Base-by-base conservation (phyloP, 2,329 filamentous ascomycete genomes). In the Nigrograna mackinnonii region DNA sequence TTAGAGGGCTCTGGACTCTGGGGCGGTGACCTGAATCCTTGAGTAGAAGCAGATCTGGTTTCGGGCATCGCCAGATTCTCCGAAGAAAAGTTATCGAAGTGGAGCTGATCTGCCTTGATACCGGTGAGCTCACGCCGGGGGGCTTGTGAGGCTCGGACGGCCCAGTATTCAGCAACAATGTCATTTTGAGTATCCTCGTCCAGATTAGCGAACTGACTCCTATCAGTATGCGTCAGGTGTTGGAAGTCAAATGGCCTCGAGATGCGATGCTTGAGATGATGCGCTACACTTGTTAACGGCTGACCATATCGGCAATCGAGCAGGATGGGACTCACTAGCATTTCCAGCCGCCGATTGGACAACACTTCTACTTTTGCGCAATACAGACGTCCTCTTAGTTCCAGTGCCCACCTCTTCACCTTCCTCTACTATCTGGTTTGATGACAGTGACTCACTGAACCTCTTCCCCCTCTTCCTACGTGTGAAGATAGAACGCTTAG, bases 201-300 rank as follows among this genome's bases (percentile, higher is more conserved):
- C 16, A 84, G 64, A 4, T 69, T 69, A 22, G 77, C 72, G 42
- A 83, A 74, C 42, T 84, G 77, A 18, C 75, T 64, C 18, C 77
- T 75, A 42, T 76, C 75, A 20, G 80, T 81, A 56, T 85, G 81
- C 24, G 79, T 80, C 39, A 85, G 64, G 55, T 85, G 82, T 48
- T 84, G 80, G 57, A 85, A 85, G 53, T 83, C 79, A 62, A 82
- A 85, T 1, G 82, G 82, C 43, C 76, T 75, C 0, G 82, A 85
- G 39, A 85, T 85, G 43, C 58, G 60, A 36, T 57, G 50, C 39
- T 62, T 67, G 14, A 65, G 52, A 12, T 50, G 38, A 9, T 50
- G 43, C 12, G 47, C 64, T 68, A 39, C 6, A 13, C 7, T n/a
- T n/a, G n/a, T n/a, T n/a, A n/a, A n/a, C n/a, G n/a, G n/a, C n/a